phyloP scores from a whole-genome alignment of 2,329 filamentous ascomycete species.

The Cercospora sp. region DNA sequence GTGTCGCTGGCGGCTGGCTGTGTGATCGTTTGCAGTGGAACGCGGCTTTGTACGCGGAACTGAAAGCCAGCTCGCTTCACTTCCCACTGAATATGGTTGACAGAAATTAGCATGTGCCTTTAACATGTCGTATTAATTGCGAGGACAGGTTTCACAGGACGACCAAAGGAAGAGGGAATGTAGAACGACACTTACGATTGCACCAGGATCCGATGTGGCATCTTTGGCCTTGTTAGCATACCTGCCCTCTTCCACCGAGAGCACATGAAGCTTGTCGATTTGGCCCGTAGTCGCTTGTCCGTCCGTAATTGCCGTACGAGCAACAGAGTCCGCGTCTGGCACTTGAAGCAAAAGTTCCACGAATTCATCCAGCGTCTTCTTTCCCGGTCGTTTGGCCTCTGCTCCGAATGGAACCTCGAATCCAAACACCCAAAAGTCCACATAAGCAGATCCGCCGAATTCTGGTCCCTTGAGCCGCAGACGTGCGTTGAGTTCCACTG shows the following conservation, averaged over 20 bases:
- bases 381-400: background rate
- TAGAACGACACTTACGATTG: background rate
- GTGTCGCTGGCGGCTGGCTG: background rate
- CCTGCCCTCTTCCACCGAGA: slow-evolving; percentile 12
- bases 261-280: slow-evolving; percentile 11
- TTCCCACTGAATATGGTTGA: background rate
- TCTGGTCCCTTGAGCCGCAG: slow-evolving; percentile 7
- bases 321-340: background rate
- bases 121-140: background rate
- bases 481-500: background rate
- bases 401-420: background rate
- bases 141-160: background rate
- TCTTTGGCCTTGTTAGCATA: slow-evolving; percentile 14
- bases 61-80: background rate
- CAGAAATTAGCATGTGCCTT: background rate
- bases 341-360: background rate
- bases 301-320: background rate
- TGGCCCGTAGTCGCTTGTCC: background rate
- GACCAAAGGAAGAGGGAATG: background rate
- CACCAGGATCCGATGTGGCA: background rate
- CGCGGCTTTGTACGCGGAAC: background rate
- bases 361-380: background rate
- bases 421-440: slow-evolving; percentile 2
- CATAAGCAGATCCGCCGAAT: background rate
- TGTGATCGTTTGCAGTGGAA: background rate